A percentile compares a stretch with the other conserved stretches of the same genome.
Conservation (phyloP, 2,329 filamentous ascomycete genomes). For the Hymenoscyphus albidus region DNA sequence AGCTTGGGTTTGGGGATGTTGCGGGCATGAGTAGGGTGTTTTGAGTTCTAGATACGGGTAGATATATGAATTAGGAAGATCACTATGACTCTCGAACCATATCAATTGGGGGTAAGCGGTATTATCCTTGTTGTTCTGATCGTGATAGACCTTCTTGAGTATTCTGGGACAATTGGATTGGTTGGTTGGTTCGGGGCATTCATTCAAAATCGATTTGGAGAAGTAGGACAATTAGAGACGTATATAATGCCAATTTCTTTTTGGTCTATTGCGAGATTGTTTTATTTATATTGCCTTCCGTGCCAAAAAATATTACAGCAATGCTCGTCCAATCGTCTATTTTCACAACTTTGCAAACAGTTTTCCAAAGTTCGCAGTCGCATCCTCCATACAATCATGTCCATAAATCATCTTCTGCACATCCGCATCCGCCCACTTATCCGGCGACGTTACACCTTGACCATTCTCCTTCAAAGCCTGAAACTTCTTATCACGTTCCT, state of each 20-base stretch:
- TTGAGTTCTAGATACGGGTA: not conserved
- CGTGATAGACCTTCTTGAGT: no score
- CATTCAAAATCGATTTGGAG: no score
- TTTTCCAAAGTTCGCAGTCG: slow-evolving; percentile 48
- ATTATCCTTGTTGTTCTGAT: no score
- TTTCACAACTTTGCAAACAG: slow-evolving; percentile 11
- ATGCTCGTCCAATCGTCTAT: not conserved
- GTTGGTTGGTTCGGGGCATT: no score
- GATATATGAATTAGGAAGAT: not conserved
- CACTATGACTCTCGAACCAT: not conserved
- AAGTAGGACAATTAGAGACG: no score
- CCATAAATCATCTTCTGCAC: slow-evolving; percentile 65
- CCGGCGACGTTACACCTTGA: slow-evolving; percentile 47
- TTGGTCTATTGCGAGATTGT: no score
- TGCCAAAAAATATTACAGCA: not conserved
- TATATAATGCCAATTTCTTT: no score
- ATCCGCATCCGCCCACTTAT: slow-evolving; percentile 69
- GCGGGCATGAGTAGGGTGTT: not conserved
- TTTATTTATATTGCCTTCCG: not conserved
- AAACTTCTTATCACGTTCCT: slow-evolving; percentile 56
- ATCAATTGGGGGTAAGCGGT: no score
- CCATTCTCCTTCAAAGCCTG: slow-evolving; percentile 42
- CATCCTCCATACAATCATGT: slow-evolving; percentile 56
- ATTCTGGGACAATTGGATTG: no score
- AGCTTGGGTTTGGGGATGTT: slow-evolving; percentile 42